A percentile compares a stretch with the other conserved stretches of the same genome.
phyloP scores from a whole-genome alignment of 148 eudicot genomes.

The Diospyros kaki region DNA sequence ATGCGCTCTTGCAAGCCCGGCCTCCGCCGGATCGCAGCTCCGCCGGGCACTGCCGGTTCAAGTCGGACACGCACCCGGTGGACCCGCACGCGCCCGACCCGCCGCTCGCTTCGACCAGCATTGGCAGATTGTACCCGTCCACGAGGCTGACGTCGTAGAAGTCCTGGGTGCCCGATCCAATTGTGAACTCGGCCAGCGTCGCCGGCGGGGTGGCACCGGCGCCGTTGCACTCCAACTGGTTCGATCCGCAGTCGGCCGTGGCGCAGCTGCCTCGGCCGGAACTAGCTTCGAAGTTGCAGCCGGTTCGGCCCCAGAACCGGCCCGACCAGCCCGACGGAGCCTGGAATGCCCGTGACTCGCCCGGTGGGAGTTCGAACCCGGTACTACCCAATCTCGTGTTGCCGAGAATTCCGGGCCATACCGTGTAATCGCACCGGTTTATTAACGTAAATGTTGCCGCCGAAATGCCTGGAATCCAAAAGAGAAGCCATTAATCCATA shows the following conservation, averaged over 20 bases:
- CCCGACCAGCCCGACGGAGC: slow-evolving; percentile 59
- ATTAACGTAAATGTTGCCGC: slow-evolving; percentile 45
- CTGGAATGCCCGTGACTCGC: slow-evolving; percentile 33
- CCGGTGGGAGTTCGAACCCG: slow-evolving; percentile 47
- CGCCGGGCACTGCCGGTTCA: slow-evolving; percentile 49
- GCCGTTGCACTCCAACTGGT: slow-evolving; percentile 57
- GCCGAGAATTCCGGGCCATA: slow-evolving; percentile 71
- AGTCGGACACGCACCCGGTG: slow-evolving; percentile 51
- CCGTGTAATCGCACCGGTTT: slow-evolving; percentile 43
- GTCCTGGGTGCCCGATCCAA: slow-evolving; percentile 41
- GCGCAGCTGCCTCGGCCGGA: slow-evolving; percentile 41
- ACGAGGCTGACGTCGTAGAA: slow-evolving; percentile 73
- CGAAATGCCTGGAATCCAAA: slow-evolving; percentile 21
- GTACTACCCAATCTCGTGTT: slow-evolving; percentile 36
- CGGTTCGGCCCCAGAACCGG: slow-evolving; percentile 66
- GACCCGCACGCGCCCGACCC: slow-evolving; percentile 50
- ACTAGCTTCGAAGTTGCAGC: slow-evolving; percentile 39
- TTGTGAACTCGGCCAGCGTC: slow-evolving; percentile 62
- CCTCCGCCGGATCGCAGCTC: slow-evolving; percentile 48
- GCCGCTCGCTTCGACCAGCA: slow-evolving; percentile 36
- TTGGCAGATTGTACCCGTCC: slow-evolving; percentile 64
- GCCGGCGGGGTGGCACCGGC: slow-evolving; percentile 55
- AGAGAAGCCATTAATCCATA: slow-evolving; percentile 9
- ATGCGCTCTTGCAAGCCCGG: slow-evolving; percentile 64
- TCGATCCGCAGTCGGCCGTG: slow-evolving; percentile 63